These are phyloP conservation scores for Fomitopsis betulina DNA, from an alignment of 1,284 basidiomycete species.

Conservation along the genomic window DNA sequence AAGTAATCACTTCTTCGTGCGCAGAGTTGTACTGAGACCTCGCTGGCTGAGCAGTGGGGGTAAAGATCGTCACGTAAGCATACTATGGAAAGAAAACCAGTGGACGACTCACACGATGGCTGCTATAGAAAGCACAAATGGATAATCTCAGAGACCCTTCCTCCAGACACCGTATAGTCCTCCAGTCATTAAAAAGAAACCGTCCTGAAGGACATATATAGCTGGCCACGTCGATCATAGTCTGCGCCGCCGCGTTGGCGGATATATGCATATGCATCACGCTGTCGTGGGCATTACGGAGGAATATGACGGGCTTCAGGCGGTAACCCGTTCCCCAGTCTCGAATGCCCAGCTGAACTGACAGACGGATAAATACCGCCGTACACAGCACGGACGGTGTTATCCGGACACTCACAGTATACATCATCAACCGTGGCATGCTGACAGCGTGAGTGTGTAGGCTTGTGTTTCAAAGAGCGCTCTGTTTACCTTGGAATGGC, in stretches of 20 bases:
- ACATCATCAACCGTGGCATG: background rate
- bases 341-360: background rate
- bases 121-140: background rate
- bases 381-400: background rate
- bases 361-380: no score
- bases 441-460: background rate
- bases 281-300: background rate
- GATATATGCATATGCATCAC: background rate
- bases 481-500: background rate
- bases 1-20: no score
- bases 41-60: background rate
- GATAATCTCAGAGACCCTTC: background rate
- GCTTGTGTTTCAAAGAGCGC: background rate
- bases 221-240: background rate
- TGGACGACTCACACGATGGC: background rate
- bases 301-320: background rate
- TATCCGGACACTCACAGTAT: background rate
- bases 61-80: background rate
- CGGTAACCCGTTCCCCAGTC: background rate
- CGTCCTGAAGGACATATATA: background rate
- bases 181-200: background rate
- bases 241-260: background rate
- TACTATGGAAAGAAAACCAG: background rate
- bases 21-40: no score
- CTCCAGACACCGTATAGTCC: background rate